phyloP scores from a whole-genome alignment of 2,329 filamentous ascomycete genomes.

The Venturia asperata region DNA sequence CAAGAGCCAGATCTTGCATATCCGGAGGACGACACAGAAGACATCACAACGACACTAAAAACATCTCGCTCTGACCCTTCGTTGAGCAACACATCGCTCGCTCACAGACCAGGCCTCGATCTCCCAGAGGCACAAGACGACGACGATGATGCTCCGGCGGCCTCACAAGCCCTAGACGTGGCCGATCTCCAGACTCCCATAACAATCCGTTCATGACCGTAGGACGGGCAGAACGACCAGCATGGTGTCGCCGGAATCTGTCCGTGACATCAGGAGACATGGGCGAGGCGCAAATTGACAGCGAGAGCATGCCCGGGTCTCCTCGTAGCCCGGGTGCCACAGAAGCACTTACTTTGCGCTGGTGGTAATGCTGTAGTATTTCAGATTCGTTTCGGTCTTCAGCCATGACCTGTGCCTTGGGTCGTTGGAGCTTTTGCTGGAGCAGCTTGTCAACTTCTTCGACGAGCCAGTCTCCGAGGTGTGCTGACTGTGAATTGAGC shows the following conservation, averaged over 20 bases:
- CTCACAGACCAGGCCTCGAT: no score
- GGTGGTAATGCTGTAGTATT: not conserved
- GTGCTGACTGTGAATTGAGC: not conserved
- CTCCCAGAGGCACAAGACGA: no score
- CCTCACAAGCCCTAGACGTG: no score
- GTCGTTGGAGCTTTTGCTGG: not conserved
- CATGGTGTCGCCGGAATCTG: not conserved
- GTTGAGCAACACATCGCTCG: no score
- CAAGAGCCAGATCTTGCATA: no score
- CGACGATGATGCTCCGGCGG: no score
- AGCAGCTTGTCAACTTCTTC: not conserved
- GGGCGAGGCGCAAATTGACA: not conserved
- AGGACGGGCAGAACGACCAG: not conserved
- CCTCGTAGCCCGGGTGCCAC: not conserved
- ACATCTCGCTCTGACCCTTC: no score
- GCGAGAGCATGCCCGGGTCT: not conserved
- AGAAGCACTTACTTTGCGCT: not conserved
- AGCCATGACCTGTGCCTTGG: not conserved
- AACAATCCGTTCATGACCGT: no score
- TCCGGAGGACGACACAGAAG: no score
- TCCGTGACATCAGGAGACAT: not conserved
- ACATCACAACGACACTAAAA: no score
- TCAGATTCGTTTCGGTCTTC: not conserved
- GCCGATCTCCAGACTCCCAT: no score
- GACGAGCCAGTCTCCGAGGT: not conserved